A percentile compares a stretch with the other conserved stretches of the same genome.
Conservation (phyloP, 2,329 filamentous ascomycete genomes). For the Hypoxylon rubiginosum region DNA sequence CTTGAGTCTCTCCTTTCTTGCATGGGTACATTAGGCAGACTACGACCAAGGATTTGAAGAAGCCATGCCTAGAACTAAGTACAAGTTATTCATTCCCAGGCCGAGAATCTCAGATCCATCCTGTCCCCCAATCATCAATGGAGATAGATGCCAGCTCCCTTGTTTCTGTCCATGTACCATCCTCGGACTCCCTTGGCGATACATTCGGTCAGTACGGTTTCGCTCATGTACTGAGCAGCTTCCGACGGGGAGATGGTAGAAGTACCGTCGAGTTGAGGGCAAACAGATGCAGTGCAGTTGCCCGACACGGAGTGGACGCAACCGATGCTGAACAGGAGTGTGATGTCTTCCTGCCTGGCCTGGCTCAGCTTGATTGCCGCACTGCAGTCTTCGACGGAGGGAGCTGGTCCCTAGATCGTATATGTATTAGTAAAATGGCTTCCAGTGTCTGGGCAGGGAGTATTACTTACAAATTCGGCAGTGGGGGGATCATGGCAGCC, state of each 20-base stretch:
- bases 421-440: neutral
- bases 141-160: conserved; percentile 48
- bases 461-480: conserved; percentile 29
- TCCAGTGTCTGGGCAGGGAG: neutral
- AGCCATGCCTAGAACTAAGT: conserved; percentile 1
- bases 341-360: conserved; percentile 40
- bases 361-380: conserved; percentile 44
- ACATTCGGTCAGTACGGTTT: conserved; percentile 46
- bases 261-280: conserved; percentile 43
- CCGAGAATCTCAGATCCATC: neutral
- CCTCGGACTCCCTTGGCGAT: conserved; percentile 48
- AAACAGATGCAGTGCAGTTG: conserved; percentile 48
- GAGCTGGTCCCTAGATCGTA: conserved; percentile 43
- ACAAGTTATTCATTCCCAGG: neutral
- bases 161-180: conserved; percentile 48
- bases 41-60: conserved; percentile 6
- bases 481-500: conserved; percentile 42
- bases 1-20: conserved; percentile 8
- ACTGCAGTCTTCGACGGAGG: conserved; percentile 47
- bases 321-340: conserved; percentile 45
- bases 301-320: conserved; percentile 45
- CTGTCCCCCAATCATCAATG: conserved; percentile 23
- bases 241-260: conserved; percentile 43
- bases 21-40: neutral
- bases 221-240: conserved; percentile 45